Base-by-base conservation (phyloP, 768 basidiomycete genomes). In the Porphyrellus cyaneotinctus region DNA sequence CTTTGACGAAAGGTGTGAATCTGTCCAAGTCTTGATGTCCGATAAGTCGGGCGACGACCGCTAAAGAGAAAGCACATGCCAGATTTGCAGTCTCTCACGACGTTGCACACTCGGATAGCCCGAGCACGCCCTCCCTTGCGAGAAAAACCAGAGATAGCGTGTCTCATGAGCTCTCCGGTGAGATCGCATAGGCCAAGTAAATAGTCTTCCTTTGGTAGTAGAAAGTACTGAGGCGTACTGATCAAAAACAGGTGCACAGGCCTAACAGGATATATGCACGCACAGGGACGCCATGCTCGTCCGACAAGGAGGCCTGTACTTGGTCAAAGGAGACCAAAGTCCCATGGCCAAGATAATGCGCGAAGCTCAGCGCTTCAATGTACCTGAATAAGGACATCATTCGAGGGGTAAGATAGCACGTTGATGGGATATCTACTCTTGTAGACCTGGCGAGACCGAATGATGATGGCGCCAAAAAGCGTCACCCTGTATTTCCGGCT, bases 161-260 rank as follows among this genome's bases (percentile, higher is more conserved):
- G 88, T 31, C 95, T 81, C 97, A 98, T 97, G 23, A 98, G 81
- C 71, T 99, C 97, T 39, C 97, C 97, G 0, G 93, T 97, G 20
- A 99, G 78, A 70, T 99, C 97, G 8, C 91, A 90, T 26, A 98
- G 72, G 6, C 97, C 97, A 3, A 97, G 81, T 14, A 97, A 74
- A 64, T 97, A 98, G 65, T 98, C 95, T 36, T 87, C 83, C 31
- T 82, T 65, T 10, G 91, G 78, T 30, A 95, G 65, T 4, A 84
- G 81, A 60, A 94, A 87, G 58, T 80, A 88, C 94, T 95, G 66
- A 41, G 35, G 30, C 39, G 42, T 31, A 30, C 51, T 18, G 47
- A 49, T 52, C 43, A 57, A 53, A n/a, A 14, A 48, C 14, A 47
- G 36, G 36, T 30, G 30, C n/a, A 47, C 11, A n/a, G 31, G 33